These are phyloP conservation scores for Parietaria judaica DNA, from an alignment of 306 rosid genomes.

Conservation along the genomic window DNA sequence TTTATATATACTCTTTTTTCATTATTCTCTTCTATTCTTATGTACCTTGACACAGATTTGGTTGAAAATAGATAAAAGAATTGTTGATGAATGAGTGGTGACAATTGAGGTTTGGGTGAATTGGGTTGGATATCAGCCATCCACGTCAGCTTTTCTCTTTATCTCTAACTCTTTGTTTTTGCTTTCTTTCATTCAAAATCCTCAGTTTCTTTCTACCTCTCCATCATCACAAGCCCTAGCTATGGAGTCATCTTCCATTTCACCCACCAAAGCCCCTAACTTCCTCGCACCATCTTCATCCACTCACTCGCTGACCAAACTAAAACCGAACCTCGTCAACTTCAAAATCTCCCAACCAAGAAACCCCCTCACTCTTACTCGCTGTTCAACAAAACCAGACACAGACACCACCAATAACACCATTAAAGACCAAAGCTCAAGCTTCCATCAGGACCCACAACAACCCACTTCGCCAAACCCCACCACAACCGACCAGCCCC, in stretches of 20 bases:
- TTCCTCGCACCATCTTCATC: conserved; percentile 28
- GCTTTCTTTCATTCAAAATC: conserved; percentile 19
- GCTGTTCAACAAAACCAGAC: conserved; percentile 58
- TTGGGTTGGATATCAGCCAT: not conserved
- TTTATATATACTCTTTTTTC: too few relatives aligned
- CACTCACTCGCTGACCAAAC: conserved; percentile 21
- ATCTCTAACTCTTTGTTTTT: not conserved
- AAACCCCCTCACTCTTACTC: conserved; percentile 28
- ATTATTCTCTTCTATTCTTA: too few relatives aligned
- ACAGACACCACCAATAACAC: conserved; percentile 34
- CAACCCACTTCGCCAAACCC: conserved; percentile 18
- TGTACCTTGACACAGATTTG: too few relatives aligned
- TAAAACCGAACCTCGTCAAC: conserved; percentile 16
- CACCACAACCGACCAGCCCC: conserved; percentile 8
- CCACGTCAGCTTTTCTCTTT: not conserved
- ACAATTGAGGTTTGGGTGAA: conserved; percentile 1
- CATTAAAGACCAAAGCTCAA: conserved; percentile 25
- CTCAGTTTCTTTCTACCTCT: conserved; percentile 2
- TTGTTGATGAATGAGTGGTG: not conserved
- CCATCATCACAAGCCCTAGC: not conserved
- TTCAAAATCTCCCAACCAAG: conserved; percentile 24
- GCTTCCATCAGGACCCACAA: conserved; percentile 21
- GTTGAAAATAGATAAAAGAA: not conserved
- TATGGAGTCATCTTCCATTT: conserved; percentile 43
- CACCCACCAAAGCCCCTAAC: conserved; percentile 26